Percentiles rank a stretch among this genome's conserved stretches.
Evolutionary conservation across 306 rosid genomes (phyloP).

Genomic region (Echinosophora koreensis): DNA sequence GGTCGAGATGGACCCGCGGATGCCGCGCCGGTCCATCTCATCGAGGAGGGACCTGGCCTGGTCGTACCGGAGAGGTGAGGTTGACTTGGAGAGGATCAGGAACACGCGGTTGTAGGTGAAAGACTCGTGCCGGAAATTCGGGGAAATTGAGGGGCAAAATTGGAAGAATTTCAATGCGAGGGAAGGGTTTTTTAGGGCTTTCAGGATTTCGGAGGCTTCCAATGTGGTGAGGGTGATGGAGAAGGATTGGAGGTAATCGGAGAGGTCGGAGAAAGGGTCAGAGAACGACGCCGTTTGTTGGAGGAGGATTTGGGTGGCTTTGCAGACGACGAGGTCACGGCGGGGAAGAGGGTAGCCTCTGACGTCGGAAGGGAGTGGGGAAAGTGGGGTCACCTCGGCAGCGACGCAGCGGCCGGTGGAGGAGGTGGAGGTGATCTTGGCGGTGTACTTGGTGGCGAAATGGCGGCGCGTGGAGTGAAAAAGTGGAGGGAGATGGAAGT

Average conservation of each 20-base stretch:
- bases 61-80: slow-evolving; percentile 63
- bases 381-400: slow-evolving; percentile 71
- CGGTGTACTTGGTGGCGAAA: slow-evolving; percentile 83
- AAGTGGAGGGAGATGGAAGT: slow-evolving; percentile 9
- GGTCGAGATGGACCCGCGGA: slow-evolving; percentile 81
- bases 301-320: slow-evolving; percentile 82
- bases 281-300: slow-evolving; percentile 4
- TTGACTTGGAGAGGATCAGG: slow-evolving; percentile 81
- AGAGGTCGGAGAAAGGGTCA: slow-evolving; percentile 84
- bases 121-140: slow-evolving; percentile 73
- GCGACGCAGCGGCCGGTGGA: slow-evolving; percentile 76
- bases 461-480: slow-evolving; percentile 48
- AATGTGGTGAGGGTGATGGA: slow-evolving; percentile 68
- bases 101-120: slow-evolving; percentile 82
- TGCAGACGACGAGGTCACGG: slow-evolving; percentile 77
- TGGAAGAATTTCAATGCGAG: slow-evolving; percentile 82
- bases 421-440: slow-evolving; percentile 76
- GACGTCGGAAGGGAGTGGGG: slow-evolving; percentile 65
- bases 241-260: slow-evolving; percentile 71
- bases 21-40: slow-evolving; percentile 63
- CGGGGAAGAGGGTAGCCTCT: slow-evolving; percentile 90
- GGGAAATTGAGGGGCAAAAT: slow-evolving; percentile 72
- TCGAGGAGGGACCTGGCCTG: slow-evolving; percentile 60
- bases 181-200: slow-evolving; percentile 66
- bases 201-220: slow-evolving; percentile 91